Evolutionary conservation across 2,329 filamentous ascomycete species (phyloP).

Genomic region (Sporothrix euskadiensis): DNA sequence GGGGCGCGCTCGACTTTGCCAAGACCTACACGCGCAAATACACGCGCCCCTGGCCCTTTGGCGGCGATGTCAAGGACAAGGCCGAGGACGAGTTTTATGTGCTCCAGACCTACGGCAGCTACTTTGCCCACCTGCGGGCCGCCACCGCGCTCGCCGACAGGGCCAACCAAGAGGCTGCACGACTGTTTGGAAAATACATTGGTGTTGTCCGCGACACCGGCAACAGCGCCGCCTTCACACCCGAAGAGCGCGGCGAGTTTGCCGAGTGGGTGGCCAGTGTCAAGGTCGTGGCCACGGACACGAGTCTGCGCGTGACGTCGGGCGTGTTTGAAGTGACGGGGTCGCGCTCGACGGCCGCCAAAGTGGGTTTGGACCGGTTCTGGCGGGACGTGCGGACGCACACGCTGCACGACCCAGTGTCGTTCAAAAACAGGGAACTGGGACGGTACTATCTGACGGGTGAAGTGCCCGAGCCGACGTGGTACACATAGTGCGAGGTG

Average conservation of each 20-base stretch:
- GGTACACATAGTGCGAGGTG: slow-evolving; percentile 52
- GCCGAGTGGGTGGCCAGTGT: slow-evolving; percentile 63
- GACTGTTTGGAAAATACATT: slow-evolving; percentile 48
- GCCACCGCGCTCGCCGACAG: slow-evolving; percentile 60
- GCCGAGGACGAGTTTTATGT: slow-evolving; percentile 66
- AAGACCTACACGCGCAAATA: slow-evolving; percentile 56
- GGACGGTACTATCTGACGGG: slow-evolving; percentile 58
- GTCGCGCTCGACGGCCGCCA: slow-evolving; percentile 57
- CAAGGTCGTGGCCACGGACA: slow-evolving; percentile 65
- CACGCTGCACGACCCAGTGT: slow-evolving; percentile 65
- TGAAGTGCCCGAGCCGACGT: slow-evolving; percentile 59
- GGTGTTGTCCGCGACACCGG: no score
- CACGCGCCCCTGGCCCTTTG: slow-evolving; percentile 65
- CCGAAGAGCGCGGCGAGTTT: slow-evolving; percentile 57
- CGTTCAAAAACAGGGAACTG: slow-evolving; percentile 65
- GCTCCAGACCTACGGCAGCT: slow-evolving; percentile 64
- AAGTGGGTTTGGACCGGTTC: slow-evolving; percentile 63
- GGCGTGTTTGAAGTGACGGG: slow-evolving; percentile 67
- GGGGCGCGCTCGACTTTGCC: slow-evolving; percentile 58
- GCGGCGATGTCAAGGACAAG: slow-evolving; percentile 61
- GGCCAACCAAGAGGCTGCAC: slow-evolving; percentile 51
- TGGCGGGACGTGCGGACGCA: slow-evolving; percentile 68
- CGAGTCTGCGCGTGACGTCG: slow-evolving; percentile 56
- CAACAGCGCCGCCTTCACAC: slow-evolving; percentile 45
- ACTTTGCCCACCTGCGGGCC: slow-evolving; percentile 61